Percentiles rank a stretch among this genome's conserved stretches.
These are phyloP conservation scores for Mallotus repandus DNA, from an alignment of 441 rosid species.

Conservation along the genomic window DNA sequence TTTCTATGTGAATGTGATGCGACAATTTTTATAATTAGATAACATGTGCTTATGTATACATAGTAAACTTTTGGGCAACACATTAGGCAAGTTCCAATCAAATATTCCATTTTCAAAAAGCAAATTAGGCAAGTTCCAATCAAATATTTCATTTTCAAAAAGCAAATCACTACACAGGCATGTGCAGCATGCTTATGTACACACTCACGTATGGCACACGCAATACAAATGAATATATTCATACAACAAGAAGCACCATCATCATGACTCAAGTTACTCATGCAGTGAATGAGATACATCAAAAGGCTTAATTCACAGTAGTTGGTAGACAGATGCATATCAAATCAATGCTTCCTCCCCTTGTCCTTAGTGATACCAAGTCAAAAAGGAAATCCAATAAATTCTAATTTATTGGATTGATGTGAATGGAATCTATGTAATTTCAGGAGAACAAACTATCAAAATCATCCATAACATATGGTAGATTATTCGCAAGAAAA, in stretches of 20 bases:
- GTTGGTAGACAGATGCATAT: not conserved
- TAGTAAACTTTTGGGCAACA: not conserved
- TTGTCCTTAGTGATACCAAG: not conserved
- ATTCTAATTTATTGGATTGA: not conserved
- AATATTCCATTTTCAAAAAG: not conserved
- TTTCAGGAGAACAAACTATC: not conserved
- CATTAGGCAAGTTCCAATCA: not conserved
- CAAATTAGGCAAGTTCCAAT: too few species aligned
- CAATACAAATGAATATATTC: not conserved
- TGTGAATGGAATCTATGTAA: not conserved
- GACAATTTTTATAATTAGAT: not conserved
- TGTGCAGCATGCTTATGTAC: too few species aligned
- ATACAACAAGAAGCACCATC: not conserved
- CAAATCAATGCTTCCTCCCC: not conserved
- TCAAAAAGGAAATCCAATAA: slow-evolving; percentile 3
- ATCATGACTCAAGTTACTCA: not conserved
- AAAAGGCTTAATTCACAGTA: not conserved
- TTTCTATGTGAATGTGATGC: not conserved
- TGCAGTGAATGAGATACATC: not conserved
- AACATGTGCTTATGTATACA: too few species aligned
- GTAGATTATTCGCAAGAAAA: not conserved
- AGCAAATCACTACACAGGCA: too few species aligned
- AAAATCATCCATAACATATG: not conserved
- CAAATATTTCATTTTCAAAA: not conserved
- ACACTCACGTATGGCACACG: not conserved